Evolutionary conservation across 169 alveolate species (phyloP).

Genomic region (Plasmodium malariae): DNA sequence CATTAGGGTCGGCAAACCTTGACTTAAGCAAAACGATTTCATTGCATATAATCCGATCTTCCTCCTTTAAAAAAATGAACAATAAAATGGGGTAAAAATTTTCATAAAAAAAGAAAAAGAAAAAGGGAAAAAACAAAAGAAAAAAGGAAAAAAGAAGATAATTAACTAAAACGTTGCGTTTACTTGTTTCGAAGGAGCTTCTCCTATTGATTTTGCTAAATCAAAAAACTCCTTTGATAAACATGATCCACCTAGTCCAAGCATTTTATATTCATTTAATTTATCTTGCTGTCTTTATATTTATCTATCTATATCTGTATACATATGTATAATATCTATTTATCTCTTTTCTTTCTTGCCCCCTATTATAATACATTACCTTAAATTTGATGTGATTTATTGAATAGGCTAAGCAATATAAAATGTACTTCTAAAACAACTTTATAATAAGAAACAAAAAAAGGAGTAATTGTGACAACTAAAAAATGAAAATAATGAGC

Average conservation of each 20-base stretch:
- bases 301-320: constrained; percentile 6
- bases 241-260: constrained; percentile 80
- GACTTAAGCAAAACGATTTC: constrained; percentile 87
- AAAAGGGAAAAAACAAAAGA: neutral
- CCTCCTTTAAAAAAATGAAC: constrained; percentile 78
- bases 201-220: constrained; percentile 94
- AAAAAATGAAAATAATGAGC: neutral
- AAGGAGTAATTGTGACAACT: neutral
- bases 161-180: neutral
- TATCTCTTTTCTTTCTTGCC: neutral
- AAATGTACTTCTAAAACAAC: neutral
- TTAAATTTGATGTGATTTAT: neutral
- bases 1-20: constrained; percentile 85
- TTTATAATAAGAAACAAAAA: too few species aligned
- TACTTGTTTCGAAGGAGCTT: constrained; percentile 95
- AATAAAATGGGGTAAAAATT: neutral
- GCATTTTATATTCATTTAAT: constrained; percentile 79
- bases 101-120: neutral
- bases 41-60: constrained; percentile 90
- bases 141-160: neutral
- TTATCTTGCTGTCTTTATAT: constrained; percentile 2
- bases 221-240: constrained; percentile 90
- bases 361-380: neutral
- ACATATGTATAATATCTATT: neutral
- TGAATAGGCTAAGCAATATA: neutral